A percentile compares a stretch with the other conserved stretches of the same genome.
phyloP scores from a whole-genome alignment of 2,329 filamentous ascomycete genomes.

The Fusarium tuaranense region DNA sequence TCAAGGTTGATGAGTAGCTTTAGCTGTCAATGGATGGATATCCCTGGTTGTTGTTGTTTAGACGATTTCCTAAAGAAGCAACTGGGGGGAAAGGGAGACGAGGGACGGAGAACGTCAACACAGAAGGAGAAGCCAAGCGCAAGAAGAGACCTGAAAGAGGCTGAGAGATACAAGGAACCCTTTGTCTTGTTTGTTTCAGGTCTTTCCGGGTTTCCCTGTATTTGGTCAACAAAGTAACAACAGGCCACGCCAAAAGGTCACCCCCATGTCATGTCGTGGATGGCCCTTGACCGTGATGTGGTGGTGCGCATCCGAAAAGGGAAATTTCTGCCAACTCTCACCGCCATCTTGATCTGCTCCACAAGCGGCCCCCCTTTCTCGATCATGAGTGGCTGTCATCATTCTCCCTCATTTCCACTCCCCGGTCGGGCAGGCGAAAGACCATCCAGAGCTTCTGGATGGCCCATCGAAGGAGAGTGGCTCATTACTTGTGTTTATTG shows the following conservation, averaged over 20 bases:
- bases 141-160: not conserved
- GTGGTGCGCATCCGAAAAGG: not conserved
- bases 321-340: constrained; percentile 4
- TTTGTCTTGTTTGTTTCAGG: constrained; percentile 5
- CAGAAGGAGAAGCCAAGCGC: not conserved
- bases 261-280: not conserved
- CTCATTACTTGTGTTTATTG: constrained; percentile 22
- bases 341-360: constrained; percentile 12
- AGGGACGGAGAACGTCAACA: not conserved
- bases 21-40: not conserved
- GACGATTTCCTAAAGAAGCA: constrained; percentile 13
- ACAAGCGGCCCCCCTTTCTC: constrained; percentile 5
- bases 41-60: constrained; percentile 22
- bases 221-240: not conserved
- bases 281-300: not conserved
- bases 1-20: not conserved
- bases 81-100: constrained; percentile 2
- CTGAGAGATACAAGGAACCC: not conserved
- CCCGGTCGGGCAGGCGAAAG: not conserved
- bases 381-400: constrained; percentile 23
- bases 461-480: constrained; percentile 21
- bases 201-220: not conserved
- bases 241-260: not conserved
- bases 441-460: not conserved
- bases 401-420: constrained; percentile 32